Evolutionary conservation across 352 stramenopile genomes (phyloP).

Genomic region (Discostella stelligera): DNA sequence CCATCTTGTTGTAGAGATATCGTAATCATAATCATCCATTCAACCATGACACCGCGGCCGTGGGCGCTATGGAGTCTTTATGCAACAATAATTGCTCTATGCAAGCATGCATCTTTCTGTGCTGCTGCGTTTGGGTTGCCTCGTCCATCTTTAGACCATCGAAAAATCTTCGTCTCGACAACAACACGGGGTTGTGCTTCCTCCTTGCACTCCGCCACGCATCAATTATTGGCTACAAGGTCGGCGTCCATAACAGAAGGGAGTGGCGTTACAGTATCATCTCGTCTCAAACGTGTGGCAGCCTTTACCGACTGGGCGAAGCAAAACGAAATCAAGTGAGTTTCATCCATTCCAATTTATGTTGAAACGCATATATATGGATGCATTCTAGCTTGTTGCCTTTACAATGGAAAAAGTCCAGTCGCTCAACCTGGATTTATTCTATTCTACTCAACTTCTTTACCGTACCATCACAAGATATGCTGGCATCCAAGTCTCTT

Average conservation of each 20-base stretch:
- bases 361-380: no score
- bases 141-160: no score
- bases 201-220: neutral
- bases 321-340: constrained; percentile 58
- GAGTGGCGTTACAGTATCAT: constrained; percentile 13
- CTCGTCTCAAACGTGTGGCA: constrained; percentile 60
- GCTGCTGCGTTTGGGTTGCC: no score
- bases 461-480: constrained; percentile 12
- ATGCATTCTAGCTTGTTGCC: no score
- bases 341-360: no score
- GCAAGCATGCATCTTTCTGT: no score
- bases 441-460: neutral
- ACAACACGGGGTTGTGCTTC: neutral
- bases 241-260: neutral
- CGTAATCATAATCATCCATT: no score
- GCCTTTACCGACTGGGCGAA: constrained; percentile 66
- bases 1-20: no score
- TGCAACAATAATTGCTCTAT: no score
- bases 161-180: no score
- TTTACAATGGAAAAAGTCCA: neutral
- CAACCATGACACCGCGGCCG: no score
- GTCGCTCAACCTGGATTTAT: neutral
- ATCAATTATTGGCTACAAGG: neutral
- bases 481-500: constrained; percentile 42
- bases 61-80: no score